Evolutionary conservation across 1,284 basidiomycete species (phyloP).

Genomic region (Mycosarcoma mackinlayi): DNA sequence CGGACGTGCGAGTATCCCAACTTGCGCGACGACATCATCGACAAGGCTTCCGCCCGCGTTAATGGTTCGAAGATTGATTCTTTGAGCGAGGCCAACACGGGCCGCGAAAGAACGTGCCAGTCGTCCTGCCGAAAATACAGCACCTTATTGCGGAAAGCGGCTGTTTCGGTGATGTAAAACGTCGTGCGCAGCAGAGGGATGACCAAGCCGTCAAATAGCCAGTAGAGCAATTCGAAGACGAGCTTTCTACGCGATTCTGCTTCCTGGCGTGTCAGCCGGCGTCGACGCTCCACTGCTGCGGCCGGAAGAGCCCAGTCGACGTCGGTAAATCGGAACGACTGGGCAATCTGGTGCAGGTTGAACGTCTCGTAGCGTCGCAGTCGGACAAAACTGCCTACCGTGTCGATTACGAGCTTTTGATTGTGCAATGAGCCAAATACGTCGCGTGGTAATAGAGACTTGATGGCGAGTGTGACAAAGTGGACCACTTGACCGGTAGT

Average conservation of each 20-base stretch:
- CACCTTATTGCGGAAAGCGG: constrained; percentile 84
- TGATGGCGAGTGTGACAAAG: constrained; percentile 72
- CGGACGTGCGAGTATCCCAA: constrained; percentile 87
- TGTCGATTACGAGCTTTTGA: constrained; percentile 75
- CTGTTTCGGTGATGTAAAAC: constrained; percentile 94
- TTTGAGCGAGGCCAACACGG: constrained; percentile 82
- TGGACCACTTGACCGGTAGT: constrained; percentile 73
- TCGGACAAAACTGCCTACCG: constrained; percentile 77
- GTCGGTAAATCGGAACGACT: constrained; percentile 79
- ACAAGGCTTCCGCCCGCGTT: constrained; percentile 64
- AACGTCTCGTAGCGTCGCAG: constrained; percentile 83
- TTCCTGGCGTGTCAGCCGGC: constrained; percentile 75
- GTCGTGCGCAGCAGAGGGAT: constrained; percentile 85
- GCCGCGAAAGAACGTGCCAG: constrained; percentile 82
- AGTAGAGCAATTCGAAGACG: constrained; percentile 85
- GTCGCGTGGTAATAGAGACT: constrained; percentile 77
- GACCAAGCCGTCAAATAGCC: constrained; percentile 90
- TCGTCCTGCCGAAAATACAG: constrained; percentile 95
- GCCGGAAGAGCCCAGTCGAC: constrained; percentile 82
- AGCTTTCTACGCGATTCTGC: constrained; percentile 79
- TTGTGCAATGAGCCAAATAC: constrained; percentile 85
- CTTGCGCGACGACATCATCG: constrained; percentile 47
- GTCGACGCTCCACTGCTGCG: not conserved
- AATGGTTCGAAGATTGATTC: constrained; percentile 48
- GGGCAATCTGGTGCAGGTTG: constrained; percentile 82